Percentiles rank a stretch among this genome's conserved stretches.
phyloP scores from a whole-genome alignment of 2,329 filamentous ascomycete genomes.

The Penicillium sp. region DNA sequence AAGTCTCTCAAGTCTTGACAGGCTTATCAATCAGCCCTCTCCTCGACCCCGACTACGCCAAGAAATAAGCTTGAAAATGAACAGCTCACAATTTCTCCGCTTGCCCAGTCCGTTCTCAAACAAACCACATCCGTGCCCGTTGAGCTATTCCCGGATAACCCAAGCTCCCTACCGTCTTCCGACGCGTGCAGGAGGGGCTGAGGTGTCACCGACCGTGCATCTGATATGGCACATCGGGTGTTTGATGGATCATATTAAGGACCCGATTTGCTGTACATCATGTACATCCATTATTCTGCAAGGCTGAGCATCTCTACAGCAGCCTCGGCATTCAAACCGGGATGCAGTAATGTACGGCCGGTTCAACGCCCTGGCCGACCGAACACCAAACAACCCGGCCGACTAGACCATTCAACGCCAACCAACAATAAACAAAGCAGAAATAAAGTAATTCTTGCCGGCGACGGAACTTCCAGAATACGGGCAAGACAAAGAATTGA shows the following conservation, averaged over 20 bases:
- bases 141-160: not conserved
- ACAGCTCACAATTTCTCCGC: not conserved
- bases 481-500: constrained; percentile 4
- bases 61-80: not conserved
- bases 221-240: not conserved
- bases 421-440: not conserved
- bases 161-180: constrained; percentile 1
- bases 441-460: not conserved
- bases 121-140: not conserved
- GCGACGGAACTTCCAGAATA: not conserved
- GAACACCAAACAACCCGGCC: not conserved
- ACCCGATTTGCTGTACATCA: not conserved
- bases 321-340: not conserved
- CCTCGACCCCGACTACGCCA: not conserved
- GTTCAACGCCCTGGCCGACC: not conserved
- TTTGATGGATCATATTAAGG: constrained; percentile 6
- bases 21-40: not conserved
- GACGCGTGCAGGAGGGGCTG: constrained; percentile 10
- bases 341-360: not conserved
- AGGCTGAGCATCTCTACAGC: not conserved
- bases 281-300: not conserved
- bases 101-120: not conserved
- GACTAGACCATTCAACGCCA: not conserved
- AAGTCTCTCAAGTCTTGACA: not conserved
- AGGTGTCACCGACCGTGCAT: constrained; percentile 11